Percentiles rank a stretch among this genome's conserved stretches.
Evolutionary conservation across 257 asterid genomes (phyloP).

Genomic region (Catharanthus roseus): DNA sequence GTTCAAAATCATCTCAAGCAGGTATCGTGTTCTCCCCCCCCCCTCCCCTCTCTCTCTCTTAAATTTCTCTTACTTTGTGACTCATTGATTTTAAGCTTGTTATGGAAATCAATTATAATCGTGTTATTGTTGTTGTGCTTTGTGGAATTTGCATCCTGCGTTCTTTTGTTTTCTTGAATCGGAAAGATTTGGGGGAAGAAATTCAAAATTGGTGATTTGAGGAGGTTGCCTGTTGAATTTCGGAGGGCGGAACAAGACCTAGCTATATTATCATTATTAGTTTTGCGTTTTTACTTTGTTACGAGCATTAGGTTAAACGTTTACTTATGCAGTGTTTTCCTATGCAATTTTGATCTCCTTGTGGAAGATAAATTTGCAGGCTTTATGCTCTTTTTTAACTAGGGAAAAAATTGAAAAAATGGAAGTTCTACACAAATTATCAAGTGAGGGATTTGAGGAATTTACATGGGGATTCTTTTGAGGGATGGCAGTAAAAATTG

Average conservation of each 20-base stretch:
- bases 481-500: background rate
- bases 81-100: background rate
- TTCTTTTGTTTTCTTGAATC: background rate
- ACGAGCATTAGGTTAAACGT: background rate
- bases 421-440: background rate
- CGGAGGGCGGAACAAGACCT: too few species aligned
- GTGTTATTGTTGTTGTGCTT: background rate
- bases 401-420: background rate
- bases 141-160: background rate
- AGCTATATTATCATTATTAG: background rate
- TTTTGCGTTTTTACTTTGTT: background rate
- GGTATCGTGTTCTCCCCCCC: slow-evolving; percentile 25
- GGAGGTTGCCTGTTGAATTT: background rate
- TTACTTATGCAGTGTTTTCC: too few species aligned
- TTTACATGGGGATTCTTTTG: background rate
- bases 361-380: background rate
- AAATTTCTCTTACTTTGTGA: background rate
- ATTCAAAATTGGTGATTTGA: too few species aligned
- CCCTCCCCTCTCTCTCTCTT: background rate
- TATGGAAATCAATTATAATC: background rate
- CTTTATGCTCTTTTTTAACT: background rate
- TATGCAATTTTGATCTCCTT: background rate
- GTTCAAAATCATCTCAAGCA: slow-evolving; percentile 90
- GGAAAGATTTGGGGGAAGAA: background rate
- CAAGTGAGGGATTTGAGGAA: background rate